phyloP scores from a whole-genome alignment of 257 asterid species.

The Eustoma russellianum region DNA sequence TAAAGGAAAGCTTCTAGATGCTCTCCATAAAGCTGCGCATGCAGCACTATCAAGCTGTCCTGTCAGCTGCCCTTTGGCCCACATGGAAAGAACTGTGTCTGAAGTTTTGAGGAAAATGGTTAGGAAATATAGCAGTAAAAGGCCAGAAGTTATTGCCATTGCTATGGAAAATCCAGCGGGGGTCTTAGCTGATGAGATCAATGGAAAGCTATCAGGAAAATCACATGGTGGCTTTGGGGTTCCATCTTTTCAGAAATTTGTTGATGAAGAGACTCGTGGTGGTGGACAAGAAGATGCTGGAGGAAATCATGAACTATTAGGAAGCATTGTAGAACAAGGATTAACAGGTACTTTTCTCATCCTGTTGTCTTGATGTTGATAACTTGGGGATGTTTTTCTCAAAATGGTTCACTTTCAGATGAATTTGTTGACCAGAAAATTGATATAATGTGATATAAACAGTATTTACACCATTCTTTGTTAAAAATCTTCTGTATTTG shows the following conservation, averaged over 20 bases:
- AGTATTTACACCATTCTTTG: too few species aligned
- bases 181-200: conserved; percentile 78
- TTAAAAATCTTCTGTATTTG: too few species aligned
- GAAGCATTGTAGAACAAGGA: conserved; percentile 26
- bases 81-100: conserved; percentile 88
- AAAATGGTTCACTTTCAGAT: background rate
- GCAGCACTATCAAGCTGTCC: conserved; percentile 95
- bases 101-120: conserved; percentile 90
- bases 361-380: conserved; percentile 7
- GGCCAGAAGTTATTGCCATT: conserved; percentile 86
- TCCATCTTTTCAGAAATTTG: conserved; percentile 45
- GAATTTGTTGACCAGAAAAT: background rate
- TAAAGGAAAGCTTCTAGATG: conserved; percentile 94
- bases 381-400: too few species aligned
- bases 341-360: conserved; percentile 46
- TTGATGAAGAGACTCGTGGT: conserved; percentile 38
- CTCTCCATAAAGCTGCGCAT: conserved; percentile 93
- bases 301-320: conserved; percentile 21
- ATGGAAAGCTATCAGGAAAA: conserved; percentile 58
- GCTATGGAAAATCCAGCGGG: conserved; percentile 82
- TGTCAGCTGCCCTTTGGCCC: conserved; percentile 62
- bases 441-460: too few species aligned
- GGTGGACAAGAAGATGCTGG: conserved; percentile 43
- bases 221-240: conserved; percentile 37
- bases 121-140: conserved; percentile 85